Evolutionary conservation across 331 rosid species (phyloP).

Genomic region (Spiraea crenata): DNA sequence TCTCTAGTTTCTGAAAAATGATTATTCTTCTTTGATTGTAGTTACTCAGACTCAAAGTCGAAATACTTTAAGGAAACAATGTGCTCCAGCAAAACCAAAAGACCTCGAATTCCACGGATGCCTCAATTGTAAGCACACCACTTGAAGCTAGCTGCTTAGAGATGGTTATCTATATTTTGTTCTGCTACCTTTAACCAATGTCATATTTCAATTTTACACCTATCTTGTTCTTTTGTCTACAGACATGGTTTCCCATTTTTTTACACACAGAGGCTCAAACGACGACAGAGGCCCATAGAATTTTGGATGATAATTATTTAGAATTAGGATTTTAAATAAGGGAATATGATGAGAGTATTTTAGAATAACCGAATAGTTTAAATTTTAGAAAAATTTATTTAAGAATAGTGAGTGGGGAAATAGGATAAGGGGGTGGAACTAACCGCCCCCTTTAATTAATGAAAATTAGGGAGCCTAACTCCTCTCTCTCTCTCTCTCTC

Average conservation of each 20-base stretch:
- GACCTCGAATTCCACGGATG: slow-evolving; percentile 99
- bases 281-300: no score
- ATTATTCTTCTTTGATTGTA: slow-evolving; percentile 24
- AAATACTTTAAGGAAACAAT: slow-evolving; percentile 96
- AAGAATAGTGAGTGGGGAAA: no score
- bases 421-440: no score
- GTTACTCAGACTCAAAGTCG: slow-evolving; percentile 95
- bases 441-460: no score
- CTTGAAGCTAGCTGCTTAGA: slow-evolving; percentile 2
- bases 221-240: slow-evolving; percentile 20
- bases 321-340: no score
- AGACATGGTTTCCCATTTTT: slow-evolving; percentile 98
- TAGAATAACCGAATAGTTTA: no score
- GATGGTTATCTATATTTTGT: not conserved
- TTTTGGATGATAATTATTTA: no score
- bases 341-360: no score
- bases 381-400: no score
- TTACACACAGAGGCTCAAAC: slow-evolving; percentile 87
- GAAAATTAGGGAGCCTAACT: no score
- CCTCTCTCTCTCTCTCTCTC: no score
- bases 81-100: slow-evolving; percentile 83
- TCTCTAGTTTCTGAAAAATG: slow-evolving; percentile 16
- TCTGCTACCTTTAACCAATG: slow-evolving; percentile 5
- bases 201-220: not conserved
- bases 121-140: slow-evolving; percentile 84